Evolutionary conservation across 495 filamentous ascomycete species (phyloP), one percentile per base, ranked within the genome.

Genomic region (Achaetomiella virescens): DNA sequence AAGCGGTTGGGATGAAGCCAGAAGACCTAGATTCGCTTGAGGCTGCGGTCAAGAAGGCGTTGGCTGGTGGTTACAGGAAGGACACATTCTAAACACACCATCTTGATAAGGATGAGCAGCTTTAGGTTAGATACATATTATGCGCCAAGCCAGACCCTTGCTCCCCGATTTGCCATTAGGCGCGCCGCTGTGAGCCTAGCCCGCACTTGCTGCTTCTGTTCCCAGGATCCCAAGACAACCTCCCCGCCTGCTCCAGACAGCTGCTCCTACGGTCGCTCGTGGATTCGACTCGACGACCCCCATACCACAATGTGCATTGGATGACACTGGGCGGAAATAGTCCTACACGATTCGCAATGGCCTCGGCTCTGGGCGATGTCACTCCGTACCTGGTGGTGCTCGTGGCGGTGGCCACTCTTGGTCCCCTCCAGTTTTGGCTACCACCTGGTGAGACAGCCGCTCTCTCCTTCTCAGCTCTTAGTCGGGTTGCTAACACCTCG

Each of bases 371-470:
- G 48, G 60, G 62, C 27, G 75, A 78, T 52, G 70, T 79, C 40
- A 88, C 86, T 15, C 71, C 77, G 35, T 90, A 88, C 63, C 74
- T 91, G 49, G 59, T 84, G 61, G 75, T 84, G 59, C 69, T 88
- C 40, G 75, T 90, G 31, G 70, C 78, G 43, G 76, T 88, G 62
- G 76, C 78, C 46, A 88, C 86, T 5, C 65, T 95, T 15, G 91
- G 90, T 6, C 88, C 93, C 2, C 80, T 96, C 9, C 90, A 95
- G 63, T 97, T 97, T n/a, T 62, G 93, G 95, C 20, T 97, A 86
- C 67, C 95, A 97, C 71, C 70, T 98, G 70, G 92, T 96, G 80
- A 65, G 71, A 47, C 41, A 20, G 1, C 18, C n/a, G 12, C 29
- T 27, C 37, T 44, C 15, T 57, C 47, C 45, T 24, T 31, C 43